Percentiles rank a stretch among this genome's conserved stretches.
These are phyloP conservation scores for Torrubiella hemipterigena DNA, from an alignment of 2,329 filamentous ascomycete species.

Conservation along the genomic window DNA sequence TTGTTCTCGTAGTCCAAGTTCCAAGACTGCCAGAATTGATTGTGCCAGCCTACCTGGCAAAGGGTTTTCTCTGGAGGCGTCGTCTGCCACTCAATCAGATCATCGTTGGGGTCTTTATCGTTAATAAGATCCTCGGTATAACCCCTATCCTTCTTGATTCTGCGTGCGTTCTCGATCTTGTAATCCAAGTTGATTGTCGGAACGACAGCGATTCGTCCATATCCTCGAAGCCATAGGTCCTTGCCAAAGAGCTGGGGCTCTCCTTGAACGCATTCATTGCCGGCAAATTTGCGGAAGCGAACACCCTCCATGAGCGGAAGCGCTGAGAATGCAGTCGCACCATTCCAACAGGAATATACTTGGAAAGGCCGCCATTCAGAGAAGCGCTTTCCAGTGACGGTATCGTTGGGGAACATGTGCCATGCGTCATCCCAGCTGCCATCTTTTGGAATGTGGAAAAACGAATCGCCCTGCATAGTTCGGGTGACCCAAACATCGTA, in stretches of 20 bases:
- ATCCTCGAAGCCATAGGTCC: constrained; percentile 39
- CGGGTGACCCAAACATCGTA: constrained; percentile 47
- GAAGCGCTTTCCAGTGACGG: constrained; percentile 20
- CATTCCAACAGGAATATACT: constrained; percentile 51
- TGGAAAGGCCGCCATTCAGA: constrained; percentile 35
- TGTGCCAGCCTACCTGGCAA: no score
- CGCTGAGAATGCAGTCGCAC: constrained; percentile 35
- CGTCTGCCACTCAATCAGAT: constrained; percentile 33
- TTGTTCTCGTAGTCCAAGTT: no score
- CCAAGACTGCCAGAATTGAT: no score
- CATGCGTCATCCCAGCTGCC: constrained; percentile 35
- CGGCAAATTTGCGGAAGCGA: constrained; percentile 25
- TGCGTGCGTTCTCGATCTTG: constrained; percentile 27
- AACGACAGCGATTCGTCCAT: constrained; percentile 41
- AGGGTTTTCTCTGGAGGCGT: no score
- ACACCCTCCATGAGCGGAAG: constrained; percentile 31
- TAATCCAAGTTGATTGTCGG: constrained; percentile 45
- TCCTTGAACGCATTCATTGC: constrained; percentile 30
- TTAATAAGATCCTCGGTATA: constrained; percentile 27
- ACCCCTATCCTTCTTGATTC: constrained; percentile 38
- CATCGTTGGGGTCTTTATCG: constrained; percentile 14
- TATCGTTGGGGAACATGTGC: constrained; percentile 42
- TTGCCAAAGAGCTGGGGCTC: constrained; percentile 46
- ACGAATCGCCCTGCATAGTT: constrained; percentile 37
- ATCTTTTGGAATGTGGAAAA: constrained; percentile 39